These are phyloP conservation scores for Colletotrichum australisinense DNA, from an alignment of 2,329 filamentous ascomycete genomes.

Conservation along the genomic window DNA sequence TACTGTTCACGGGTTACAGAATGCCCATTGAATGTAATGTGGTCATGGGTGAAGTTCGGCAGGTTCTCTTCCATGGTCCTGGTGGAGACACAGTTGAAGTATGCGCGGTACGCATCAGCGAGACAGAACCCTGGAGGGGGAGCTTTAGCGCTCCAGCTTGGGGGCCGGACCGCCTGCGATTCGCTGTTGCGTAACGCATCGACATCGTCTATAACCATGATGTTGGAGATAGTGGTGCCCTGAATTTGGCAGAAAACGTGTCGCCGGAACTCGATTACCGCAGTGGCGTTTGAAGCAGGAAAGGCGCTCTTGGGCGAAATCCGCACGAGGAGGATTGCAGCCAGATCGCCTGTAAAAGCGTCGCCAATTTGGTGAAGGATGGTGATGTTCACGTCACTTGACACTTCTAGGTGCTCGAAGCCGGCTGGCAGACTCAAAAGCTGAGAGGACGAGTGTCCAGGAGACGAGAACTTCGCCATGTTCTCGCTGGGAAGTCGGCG, in stretches of 20 bases:
- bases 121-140: neutral
- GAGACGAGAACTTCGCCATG: neutral
- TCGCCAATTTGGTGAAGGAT: neutral
- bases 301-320: neutral
- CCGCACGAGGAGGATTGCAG: neutral
- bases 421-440: neutral
- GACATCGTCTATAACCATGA: neutral
- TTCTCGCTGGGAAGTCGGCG: neutral
- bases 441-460: neutral
- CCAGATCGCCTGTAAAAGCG: neutral
- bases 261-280: neutral
- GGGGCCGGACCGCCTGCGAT: neutral
- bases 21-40: constrained; percentile 44
- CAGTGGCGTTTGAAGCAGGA: neutral
- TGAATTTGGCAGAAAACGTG: neutral
- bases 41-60: constrained; percentile 40
- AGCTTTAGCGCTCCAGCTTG: neutral
- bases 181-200: neutral
- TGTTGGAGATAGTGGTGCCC: neutral
- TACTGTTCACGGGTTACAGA: constrained; percentile 40
- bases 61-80: constrained; percentile 41
- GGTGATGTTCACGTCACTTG: neutral
- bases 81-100: constrained; percentile 46
- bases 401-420: neutral
- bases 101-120: constrained; percentile 39